Evolutionary conservation across 345 rosid genomes (phyloP), one percentile per base, ranked within the genome.

Genomic region (Moricandia moricandioides): DNA sequence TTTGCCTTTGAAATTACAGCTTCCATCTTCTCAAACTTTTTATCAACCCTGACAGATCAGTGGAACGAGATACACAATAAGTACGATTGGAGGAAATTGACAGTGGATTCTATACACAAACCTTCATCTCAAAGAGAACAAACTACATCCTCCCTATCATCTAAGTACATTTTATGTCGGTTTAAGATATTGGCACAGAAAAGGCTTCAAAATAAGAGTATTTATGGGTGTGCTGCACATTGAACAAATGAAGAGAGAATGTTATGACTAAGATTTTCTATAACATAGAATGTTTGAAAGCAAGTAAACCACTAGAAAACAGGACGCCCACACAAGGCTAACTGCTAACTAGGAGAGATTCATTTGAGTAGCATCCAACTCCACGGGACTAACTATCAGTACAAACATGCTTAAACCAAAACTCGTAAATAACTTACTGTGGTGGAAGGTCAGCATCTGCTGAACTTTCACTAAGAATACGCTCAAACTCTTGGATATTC

Each of bases 401-500:
- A 73, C 55, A 58, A 79, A 59, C 64, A 62, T 69, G 45, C 21
- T 73, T 27, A 69, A 78, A 18, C 45, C 37, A 35, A 66, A 67
- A 66, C 3, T 60, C 55, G 16, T 73, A 68, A 30, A 56, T 63
- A 62, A 90, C 98, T 86, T 89, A 96, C 98, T 65, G 86, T 45
- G 84, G 84, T 65, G 96, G 96, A 82, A 95, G 96, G 80, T 89
- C 90, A 70, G 81, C 71, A 80, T 95, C 99, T 35, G 86, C 86
- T 16, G 92, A 79, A 78, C 92, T 82, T 82, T 88, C 98, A 83
- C 94, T 95, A 65, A 95, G 85, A 79, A 95, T 71, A 31, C 83
- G 91, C 88, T 95, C 99, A 54, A 95, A 70, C 62, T 92, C 98
- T 86, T 92, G 99, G 79, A 96, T 96, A 76, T 86, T 92, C 79